Evolutionary conservation across 495 filamentous ascomycete genomes (phyloP).

Genomic region (Podospora sp.): DNA sequence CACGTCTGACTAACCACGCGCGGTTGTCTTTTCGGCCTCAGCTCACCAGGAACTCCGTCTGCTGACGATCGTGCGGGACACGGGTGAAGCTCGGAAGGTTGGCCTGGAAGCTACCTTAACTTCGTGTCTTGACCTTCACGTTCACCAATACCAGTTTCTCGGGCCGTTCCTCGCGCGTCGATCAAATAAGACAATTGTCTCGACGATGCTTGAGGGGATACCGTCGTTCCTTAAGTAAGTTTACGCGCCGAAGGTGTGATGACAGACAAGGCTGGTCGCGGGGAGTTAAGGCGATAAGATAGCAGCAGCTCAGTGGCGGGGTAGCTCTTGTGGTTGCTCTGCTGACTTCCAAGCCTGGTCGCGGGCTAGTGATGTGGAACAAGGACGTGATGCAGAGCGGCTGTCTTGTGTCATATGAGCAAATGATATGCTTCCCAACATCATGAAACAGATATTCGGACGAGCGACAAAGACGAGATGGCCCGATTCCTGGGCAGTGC

Average conservation of each 20-base stretch:
- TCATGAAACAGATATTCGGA: conserved; percentile 2
- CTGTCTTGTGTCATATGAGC: conserved; percentile 13
- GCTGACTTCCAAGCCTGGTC: conserved; percentile 8
- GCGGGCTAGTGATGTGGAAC: too few relatives aligned
- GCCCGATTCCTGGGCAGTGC: not conserved
- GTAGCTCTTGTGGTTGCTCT: conserved; percentile 17
- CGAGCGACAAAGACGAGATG: not conserved
- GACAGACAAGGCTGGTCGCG: conserved; percentile 4
- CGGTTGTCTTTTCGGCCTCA: not conserved
- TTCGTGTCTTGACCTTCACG: not conserved
- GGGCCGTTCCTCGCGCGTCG: not conserved
- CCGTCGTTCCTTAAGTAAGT: conserved; percentile 8
- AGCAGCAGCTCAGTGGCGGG: conserved; percentile 16
- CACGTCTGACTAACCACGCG: conserved; percentile 2
- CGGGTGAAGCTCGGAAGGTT: not conserved
- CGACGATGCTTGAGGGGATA: not conserved
- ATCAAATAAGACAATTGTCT: not conserved
- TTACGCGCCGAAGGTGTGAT: not conserved
- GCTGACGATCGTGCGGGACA: not conserved
- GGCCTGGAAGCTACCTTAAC: not conserved
- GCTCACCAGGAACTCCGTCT: not conserved
- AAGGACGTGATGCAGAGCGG: not conserved
- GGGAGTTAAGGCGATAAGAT: conserved; percentile 25
- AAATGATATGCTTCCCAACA: not conserved
- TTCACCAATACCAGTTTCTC: not conserved